phyloP scores from a whole-genome alignment of 2,329 filamentous ascomycete genomes.

The Pseudogymnoascus sp. region DNA sequence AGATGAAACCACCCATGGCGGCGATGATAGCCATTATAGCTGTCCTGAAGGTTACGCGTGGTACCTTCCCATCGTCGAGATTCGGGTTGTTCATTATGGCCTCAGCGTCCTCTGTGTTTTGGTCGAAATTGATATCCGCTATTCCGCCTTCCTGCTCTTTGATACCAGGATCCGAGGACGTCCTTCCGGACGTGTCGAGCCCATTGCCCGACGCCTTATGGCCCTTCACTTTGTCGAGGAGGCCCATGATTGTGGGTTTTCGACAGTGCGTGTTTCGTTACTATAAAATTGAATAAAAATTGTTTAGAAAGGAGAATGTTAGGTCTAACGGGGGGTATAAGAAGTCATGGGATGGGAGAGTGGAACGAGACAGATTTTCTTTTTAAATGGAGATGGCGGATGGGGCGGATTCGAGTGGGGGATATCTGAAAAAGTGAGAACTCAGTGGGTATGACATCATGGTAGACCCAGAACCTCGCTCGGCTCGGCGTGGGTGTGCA shows the following conservation, averaged over 20 bases:
- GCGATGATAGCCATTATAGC: constrained; percentile 14
- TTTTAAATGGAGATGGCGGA: constrained; percentile 6
- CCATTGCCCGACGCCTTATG: not conserved
- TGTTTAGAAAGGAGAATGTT: not conserved
- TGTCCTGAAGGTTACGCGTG: constrained; percentile 1
- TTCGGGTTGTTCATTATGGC: constrained; percentile 6
- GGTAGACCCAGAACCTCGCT: not conserved
- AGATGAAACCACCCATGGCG: constrained; percentile 27
- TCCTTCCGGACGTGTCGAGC: not conserved
- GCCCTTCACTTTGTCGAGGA: constrained; percentile 8
- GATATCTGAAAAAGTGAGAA: constrained; percentile 6
- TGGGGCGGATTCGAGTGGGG: not conserved
- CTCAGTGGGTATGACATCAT: constrained; percentile 4
- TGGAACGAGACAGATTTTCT: constrained; percentile 6
- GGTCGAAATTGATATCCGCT: not conserved
- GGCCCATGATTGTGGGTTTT: not conserved
- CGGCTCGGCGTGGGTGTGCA: not conserved
- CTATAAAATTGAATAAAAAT: not conserved
- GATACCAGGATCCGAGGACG: not conserved
- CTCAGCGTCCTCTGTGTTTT: not conserved
- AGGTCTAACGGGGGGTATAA: not conserved
- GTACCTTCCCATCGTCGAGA: constrained; percentile 4
- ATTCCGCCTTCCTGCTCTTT: not conserved
- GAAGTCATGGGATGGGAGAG: not conserved
- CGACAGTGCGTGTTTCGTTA: not conserved